Conservation (phyloP, 352 stramenopile species). For the Aphanomyces stellatus region DNA sequence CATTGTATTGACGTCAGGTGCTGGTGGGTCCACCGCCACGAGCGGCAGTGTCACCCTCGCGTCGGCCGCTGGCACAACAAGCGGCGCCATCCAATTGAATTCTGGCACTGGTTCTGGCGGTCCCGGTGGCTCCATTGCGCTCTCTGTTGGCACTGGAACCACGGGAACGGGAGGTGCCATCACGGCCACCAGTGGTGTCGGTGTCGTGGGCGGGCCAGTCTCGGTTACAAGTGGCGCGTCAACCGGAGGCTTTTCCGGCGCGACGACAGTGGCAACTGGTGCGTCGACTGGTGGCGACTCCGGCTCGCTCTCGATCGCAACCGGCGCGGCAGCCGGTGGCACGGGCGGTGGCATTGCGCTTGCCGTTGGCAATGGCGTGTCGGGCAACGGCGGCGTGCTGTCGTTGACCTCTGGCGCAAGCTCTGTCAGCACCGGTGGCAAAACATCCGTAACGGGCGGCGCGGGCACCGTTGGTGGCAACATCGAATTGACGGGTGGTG, state of each 20-base stretch:
- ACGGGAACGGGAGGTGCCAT: neutral
- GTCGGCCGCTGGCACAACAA: neutral
- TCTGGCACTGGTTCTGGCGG: neutral
- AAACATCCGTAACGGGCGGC: neutral
- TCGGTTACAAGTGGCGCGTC: neutral
- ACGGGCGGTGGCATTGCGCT: neutral
- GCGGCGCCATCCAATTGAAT: neutral
- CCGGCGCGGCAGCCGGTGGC: neutral
- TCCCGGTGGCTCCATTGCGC: neutral
- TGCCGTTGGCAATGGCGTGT: neutral
- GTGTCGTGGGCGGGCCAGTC: neutral
- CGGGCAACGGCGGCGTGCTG: neutral
- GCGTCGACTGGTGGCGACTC: neutral
- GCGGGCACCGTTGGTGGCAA: neutral
- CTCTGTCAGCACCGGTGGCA: neutral
- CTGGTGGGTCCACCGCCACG: neutral
- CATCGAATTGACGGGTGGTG: neutral
- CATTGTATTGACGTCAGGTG: conserved; percentile 23
- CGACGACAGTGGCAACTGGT: neutral
- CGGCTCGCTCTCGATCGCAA: neutral
- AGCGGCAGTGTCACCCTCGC: neutral
- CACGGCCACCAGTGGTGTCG: neutral
- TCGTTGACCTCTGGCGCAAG: neutral
- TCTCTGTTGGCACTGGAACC: neutral
- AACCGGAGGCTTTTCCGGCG: neutral